These are phyloP conservation scores for Cryptococcus sp. DNA, from an alignment of 1,284 basidiomycete species.

Conservation along the genomic window DNA sequence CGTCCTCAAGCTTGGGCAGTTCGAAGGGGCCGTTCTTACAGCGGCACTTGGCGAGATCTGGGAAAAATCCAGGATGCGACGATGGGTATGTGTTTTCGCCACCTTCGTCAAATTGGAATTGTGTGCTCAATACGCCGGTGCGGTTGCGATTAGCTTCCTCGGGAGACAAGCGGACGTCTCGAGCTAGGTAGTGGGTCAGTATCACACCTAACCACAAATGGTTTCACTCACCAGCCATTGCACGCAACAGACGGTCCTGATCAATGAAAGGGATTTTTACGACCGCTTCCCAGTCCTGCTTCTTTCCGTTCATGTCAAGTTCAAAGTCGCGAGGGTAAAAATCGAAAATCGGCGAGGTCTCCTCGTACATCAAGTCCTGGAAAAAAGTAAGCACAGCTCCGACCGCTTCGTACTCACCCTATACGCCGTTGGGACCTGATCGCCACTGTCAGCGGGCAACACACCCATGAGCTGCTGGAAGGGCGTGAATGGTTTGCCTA, in stretches of 20 bases:
- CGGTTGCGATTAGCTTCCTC: constrained; percentile 79
- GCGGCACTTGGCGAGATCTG: constrained; percentile 77
- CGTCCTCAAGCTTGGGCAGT: constrained; percentile 79
- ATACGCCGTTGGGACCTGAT: constrained; percentile 83
- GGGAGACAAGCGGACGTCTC: constrained; percentile 71
- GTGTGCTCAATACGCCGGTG: constrained; percentile 71
- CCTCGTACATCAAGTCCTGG: constrained; percentile 88
- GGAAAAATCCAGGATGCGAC: constrained; percentile 92
- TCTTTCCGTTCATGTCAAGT: constrained; percentile 96
- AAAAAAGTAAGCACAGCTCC: too few species aligned
- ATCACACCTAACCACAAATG: not conserved
- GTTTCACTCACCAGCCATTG: constrained; percentile 70
- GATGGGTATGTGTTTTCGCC: constrained; percentile 77
- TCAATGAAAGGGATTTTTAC: constrained; percentile 99
- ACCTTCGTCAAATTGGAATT: constrained; percentile 69
- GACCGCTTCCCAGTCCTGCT: constrained; percentile 97
- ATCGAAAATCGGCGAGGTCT: constrained; percentile 84
- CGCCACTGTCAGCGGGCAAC: constrained; percentile 82
- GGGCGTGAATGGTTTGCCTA: constrained; percentile 88
- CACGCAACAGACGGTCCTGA: constrained; percentile 71
- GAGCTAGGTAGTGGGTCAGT: constrained; percentile 55
- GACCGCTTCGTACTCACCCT: constrained; percentile 57
- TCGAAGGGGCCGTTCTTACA: constrained; percentile 79
- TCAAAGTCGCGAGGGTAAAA: constrained; percentile 94
- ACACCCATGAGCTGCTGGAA: constrained; percentile 99